Evolutionary conservation across 2,329 filamentous ascomycete species (phyloP), one percentile per base, ranked within the genome.

Genomic region (Arthroderma uncinatum): DNA sequence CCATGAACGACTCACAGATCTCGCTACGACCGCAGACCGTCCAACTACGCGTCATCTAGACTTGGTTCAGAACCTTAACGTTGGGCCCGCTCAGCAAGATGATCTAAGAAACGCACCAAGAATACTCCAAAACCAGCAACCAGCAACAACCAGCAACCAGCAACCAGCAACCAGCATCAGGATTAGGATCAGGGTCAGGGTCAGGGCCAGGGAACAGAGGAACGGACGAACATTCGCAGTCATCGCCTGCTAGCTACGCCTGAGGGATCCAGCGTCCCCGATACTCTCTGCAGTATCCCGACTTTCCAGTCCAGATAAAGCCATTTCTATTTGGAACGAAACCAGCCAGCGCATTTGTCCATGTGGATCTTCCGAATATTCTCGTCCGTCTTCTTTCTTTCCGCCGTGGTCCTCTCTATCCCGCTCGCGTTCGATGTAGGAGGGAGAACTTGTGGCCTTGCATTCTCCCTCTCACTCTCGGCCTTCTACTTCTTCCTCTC

Each of bases 341-440:
- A 14, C 44, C 44, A n/a, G 6, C 33, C 14, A 21, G 1, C 2
- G 12, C 21, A 47, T 21, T 48, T 28, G 71, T 76, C 76, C 74
- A 95, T 95, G 88, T 90, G 86, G 86, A 79, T 92, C 73, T 83
- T 91, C 73, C 85, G 86, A 70, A 80, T 86, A 71, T 70, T 91
- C 65, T 89, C 89, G 68, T 89, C 89, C 74, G 79, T 85, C 69
- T 74, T 89, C 74, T 97, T 96, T 76, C 84, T 97, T 66, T 81
- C 91, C 74, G 87, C 87, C 74, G 90, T 96, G 72, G 84, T 97
- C 69, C 87, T 97, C 70, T 95, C 90, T 61, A 93, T 98, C 70
- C 93, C 93, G 61, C 85, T 98, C 70, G 89, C 92, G 67, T 97
- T 97, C 77, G 93, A 98, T 82, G 92, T 97, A 67, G 93, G 93